Conservation (phyloP, 495 filamentous ascomycete species). For the Neurospora intermedia region DNA sequence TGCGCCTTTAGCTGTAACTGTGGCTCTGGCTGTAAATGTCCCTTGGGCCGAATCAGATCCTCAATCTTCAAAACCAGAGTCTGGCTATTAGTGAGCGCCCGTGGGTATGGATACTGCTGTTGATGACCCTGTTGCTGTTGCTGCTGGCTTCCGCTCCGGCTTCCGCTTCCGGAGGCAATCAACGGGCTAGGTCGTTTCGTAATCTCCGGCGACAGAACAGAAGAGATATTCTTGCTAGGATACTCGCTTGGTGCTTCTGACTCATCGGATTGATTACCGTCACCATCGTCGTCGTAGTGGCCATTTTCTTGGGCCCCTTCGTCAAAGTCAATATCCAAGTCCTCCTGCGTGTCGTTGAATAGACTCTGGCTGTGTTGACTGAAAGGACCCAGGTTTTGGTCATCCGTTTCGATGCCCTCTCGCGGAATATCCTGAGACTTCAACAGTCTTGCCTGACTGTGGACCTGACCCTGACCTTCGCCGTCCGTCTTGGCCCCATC, state of each 20-base stretch:
- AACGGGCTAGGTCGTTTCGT: background rate
- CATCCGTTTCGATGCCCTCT: conserved; percentile 26
- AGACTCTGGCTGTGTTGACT: background rate
- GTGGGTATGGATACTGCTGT: background rate
- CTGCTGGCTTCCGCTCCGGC: background rate
- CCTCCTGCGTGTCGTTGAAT: background rate
- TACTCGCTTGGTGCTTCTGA: conserved; percentile 24
- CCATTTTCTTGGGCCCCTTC: background rate
- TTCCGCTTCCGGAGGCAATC: background rate
- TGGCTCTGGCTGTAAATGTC: background rate
- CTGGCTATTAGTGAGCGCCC: background rate
- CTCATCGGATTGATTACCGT: background rate
- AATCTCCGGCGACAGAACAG: background rate
- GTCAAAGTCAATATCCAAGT: conserved; percentile 4
- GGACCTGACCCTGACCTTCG: conserved; percentile 2
- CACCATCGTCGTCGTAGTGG: conserved; percentile 3
- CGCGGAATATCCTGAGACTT: conserved; percentile 33
- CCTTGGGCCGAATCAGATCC: background rate
- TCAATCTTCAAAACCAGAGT: background rate
- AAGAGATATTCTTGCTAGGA: conserved; percentile 9
- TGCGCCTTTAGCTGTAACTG: background rate
- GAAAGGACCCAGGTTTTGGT: background rate
- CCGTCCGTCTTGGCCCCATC: conserved; percentile 24
- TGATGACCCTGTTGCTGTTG: background rate
- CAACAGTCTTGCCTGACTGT: background rate